Evolutionary conservation across 2,329 filamentous ascomycete genomes (phyloP).

Genomic region (Sarocladiaceae sp.): DNA sequence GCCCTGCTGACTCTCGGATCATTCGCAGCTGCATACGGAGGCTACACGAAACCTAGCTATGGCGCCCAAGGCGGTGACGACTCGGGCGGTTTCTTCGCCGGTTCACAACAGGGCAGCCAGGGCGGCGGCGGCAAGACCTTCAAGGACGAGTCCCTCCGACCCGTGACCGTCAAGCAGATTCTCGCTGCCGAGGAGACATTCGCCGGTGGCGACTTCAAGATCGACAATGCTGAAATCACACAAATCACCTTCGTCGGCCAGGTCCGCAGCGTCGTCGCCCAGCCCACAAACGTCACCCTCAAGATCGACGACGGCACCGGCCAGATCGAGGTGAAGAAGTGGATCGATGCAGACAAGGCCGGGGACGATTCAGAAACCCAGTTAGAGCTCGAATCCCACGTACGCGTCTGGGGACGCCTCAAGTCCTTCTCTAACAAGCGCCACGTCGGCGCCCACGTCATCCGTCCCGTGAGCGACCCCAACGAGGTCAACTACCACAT

Average conservation of each 20-base stretch:
- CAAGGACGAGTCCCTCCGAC: slow-evolving; percentile 79
- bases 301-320: slow-evolving; percentile 93
- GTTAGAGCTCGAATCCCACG: slow-evolving; percentile 69
- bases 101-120: slow-evolving; percentile 51
- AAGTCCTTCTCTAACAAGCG: slow-evolving; percentile 80
- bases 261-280: slow-evolving; percentile 78
- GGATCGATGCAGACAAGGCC: slow-evolving; percentile 62
- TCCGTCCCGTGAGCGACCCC: slow-evolving; percentile 71
- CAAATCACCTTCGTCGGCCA: slow-evolving; percentile 81
- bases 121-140: slow-evolving; percentile 49
- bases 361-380: slow-evolving; percentile 31
- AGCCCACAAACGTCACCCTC: slow-evolving; percentile 88
- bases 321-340: slow-evolving; percentile 83
- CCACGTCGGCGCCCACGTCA: slow-evolving; percentile 71
- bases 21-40: slow-evolving; percentile 46
- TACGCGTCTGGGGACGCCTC: slow-evolving; percentile 78
- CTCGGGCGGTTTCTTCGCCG: slow-evolving; percentile 56
- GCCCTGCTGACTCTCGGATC: not conserved
- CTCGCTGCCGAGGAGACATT: slow-evolving; percentile 73
- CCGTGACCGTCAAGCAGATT: slow-evolving; percentile 93
- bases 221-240: slow-evolving; percentile 69
- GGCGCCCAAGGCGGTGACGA: slow-evolving; percentile 52
- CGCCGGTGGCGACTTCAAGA: slow-evolving; percentile 67
- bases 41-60: slow-evolving; percentile 40
- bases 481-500: slow-evolving; percentile 94